Conservation (phyloP, 257 asterid species). For the Cruciata laevipes region DNA sequence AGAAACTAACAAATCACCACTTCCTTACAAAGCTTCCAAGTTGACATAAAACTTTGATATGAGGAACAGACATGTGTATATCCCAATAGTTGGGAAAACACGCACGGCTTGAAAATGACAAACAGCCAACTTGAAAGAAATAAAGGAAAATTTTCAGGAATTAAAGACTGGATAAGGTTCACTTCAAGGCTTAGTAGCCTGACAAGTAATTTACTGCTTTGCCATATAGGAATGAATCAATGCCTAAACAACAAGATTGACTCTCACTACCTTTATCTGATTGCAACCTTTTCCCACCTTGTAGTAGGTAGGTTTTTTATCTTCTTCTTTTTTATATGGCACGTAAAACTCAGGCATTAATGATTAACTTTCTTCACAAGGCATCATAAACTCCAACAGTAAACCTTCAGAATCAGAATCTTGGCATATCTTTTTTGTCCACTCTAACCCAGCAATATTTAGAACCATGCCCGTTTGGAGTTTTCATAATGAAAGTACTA, state of each 20-base stretch:
- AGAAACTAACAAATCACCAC: background rate
- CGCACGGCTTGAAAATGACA: background rate
- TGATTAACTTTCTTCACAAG: background rate
- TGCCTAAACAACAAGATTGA: background rate
- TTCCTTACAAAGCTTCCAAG: background rate
- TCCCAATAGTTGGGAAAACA: background rate
- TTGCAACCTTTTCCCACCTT: background rate
- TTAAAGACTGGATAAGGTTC: background rate
- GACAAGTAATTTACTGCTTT: background rate
- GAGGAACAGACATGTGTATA: background rate
- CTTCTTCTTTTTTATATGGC: background rate
- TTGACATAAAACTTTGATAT: background rate
- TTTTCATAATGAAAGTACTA: background rate
- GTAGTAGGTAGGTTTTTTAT: background rate
- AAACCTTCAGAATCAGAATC: background rate
- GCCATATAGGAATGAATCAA: background rate
- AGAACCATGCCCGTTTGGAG: background rate
- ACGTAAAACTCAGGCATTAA: background rate
- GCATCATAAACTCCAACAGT: background rate
- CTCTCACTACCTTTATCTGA: background rate
- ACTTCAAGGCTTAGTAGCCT: background rate
- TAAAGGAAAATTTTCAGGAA: background rate
- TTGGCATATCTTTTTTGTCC: background rate
- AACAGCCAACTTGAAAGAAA: background rate
- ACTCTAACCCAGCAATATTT: background rate